Conservation (phyloP, 192 early-diverging fungal species). For the Coemansia sp. region DNA sequence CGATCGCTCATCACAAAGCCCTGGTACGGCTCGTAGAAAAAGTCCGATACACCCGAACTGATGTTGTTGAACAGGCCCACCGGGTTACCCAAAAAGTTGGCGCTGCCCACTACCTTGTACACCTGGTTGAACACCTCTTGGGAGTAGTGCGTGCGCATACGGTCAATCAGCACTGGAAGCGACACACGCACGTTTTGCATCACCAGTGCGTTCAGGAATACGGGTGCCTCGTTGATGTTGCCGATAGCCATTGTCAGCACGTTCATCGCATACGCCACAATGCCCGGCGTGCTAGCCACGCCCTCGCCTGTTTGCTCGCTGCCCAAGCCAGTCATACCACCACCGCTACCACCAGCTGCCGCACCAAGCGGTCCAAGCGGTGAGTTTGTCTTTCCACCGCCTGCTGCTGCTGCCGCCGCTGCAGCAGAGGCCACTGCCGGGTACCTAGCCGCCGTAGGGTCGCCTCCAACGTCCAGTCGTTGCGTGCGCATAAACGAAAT, state of each 20-base stretch:
- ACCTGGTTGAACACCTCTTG: conserved; percentile 85
- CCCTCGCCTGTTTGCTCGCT: conserved; percentile 35
- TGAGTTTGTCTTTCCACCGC: conserved; percentile 11
- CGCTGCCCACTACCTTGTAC: conserved; percentile 87
- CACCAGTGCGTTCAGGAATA: conserved; percentile 82
- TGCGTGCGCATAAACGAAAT: conserved; percentile 89
- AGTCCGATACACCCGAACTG: conserved; percentile 88
- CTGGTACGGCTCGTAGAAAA: conserved; percentile 98
- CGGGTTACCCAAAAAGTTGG: conserved; percentile 96
- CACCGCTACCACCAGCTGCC: conserved; percentile 3
- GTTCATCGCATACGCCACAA: conserved; percentile 63
- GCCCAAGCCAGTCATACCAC: background rate
- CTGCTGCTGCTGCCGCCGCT: background rate
- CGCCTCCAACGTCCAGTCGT: conserved; percentile 27
- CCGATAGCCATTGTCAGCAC: conserved; percentile 97
- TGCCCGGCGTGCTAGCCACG: conserved; percentile 28
- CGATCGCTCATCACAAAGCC: conserved; percentile 92
- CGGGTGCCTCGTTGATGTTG: conserved; percentile 92
- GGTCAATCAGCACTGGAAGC: conserved; percentile 65
- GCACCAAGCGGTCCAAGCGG: background rate
- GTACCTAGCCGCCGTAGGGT: conserved; percentile 15
- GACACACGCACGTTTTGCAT: conserved; percentile 88
- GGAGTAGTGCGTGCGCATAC: conserved; percentile 82
- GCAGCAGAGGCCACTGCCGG: conserved; percentile 4
- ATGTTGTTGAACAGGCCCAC: conserved; percentile 96